Conservation (phyloP, 495 filamentous ascomycete species). For the Penicillium dipodomyicola region DNA sequence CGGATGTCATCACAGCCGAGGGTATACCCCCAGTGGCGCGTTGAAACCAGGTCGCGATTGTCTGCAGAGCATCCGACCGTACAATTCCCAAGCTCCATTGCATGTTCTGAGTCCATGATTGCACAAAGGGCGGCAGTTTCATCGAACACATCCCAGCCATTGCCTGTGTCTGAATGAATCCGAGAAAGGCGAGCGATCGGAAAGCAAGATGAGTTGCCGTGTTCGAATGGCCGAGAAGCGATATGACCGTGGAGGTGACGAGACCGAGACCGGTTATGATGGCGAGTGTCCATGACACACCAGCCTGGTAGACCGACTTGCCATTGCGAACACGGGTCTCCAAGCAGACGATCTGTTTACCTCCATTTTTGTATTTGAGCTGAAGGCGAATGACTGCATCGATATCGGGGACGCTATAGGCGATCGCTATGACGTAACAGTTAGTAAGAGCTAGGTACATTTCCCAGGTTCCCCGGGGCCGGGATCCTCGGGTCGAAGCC, state of each 20-base stretch:
- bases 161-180: slow-evolving; percentile 93
- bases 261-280: slow-evolving; percentile 80
- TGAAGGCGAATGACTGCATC: slow-evolving; percentile 78
- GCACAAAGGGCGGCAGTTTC: slow-evolving; percentile 79
- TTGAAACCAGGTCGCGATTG: slow-evolving; percentile 93
- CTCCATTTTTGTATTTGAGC: slow-evolving; percentile 62
- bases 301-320: slow-evolving; percentile 85
- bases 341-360: slow-evolving; percentile 70
- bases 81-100: slow-evolving; percentile 98
- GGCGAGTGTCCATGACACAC: slow-evolving; percentile 83
- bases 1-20: slow-evolving; percentile 66
- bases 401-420: slow-evolving; percentile 86
- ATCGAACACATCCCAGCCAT: slow-evolving; percentile 83
- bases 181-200: slow-evolving; percentile 87
- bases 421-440: slow-evolving; percentile 52
- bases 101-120: slow-evolving; percentile 95
- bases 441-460: background rate
- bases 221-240: slow-evolving; percentile 82
- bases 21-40: slow-evolving; percentile 87
- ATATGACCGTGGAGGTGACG: slow-evolving; percentile 72
- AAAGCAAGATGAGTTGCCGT: slow-evolving; percentile 93
- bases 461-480: background rate
- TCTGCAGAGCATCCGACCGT: slow-evolving; percentile 75
- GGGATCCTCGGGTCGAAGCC: background rate
- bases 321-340: slow-evolving; percentile 87